Percentiles rank a stretch among this genome's conserved stretches.
These are phyloP conservation scores for Oidiodendron maius DNA, from an alignment of 495 filamentous ascomycete species.

Conservation along the genomic window DNA sequence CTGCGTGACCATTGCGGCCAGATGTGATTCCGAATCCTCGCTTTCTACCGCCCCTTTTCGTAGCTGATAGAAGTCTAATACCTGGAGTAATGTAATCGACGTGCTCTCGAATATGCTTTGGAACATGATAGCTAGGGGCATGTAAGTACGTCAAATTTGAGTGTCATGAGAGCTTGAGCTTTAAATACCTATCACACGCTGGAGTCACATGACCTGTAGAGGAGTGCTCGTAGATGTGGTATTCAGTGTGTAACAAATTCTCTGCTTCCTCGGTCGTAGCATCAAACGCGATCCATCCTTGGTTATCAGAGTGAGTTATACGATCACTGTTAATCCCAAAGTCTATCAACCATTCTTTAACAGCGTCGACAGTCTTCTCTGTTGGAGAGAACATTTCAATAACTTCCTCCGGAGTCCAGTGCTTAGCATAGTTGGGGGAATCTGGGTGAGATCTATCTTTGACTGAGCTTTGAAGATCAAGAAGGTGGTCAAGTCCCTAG, in stretches of 20 bases:
- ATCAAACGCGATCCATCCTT: slow-evolving; percentile 45
- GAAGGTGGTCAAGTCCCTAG: background rate
- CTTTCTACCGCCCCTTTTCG: background rate
- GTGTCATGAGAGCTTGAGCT: background rate
- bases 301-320: slow-evolving; percentile 42
- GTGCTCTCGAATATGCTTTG: slow-evolving; percentile 12
- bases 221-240: slow-evolving; percentile 48
- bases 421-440: slow-evolving; percentile 43
- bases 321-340: slow-evolving; percentile 40
- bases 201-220: slow-evolving; percentile 33
- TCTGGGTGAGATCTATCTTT: slow-evolving; percentile 16
- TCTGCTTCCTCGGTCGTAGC: slow-evolving; percentile 47
- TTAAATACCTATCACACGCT: slow-evolving; percentile 12
- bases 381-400: slow-evolving; percentile 40
- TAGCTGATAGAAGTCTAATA: slow-evolving; percentile 11
- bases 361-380: slow-evolving; percentile 31
- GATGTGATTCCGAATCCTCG: slow-evolving; percentile 6
- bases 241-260: slow-evolving; percentile 49
- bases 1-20: background rate
- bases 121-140: slow-evolving; percentile 10
- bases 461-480: background rate
- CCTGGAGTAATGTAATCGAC: slow-evolving; percentile 18
- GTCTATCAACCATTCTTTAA: slow-evolving; percentile 39
- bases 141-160: slow-evolving; percentile 16
- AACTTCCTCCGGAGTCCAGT: slow-evolving; percentile 36